A percentile compares a stretch with the other conserved stretches of the same genome.
Evolutionary conservation across 768 basidiomycete genomes (phyloP).

Genomic region (Kwoniella sp.): DNA sequence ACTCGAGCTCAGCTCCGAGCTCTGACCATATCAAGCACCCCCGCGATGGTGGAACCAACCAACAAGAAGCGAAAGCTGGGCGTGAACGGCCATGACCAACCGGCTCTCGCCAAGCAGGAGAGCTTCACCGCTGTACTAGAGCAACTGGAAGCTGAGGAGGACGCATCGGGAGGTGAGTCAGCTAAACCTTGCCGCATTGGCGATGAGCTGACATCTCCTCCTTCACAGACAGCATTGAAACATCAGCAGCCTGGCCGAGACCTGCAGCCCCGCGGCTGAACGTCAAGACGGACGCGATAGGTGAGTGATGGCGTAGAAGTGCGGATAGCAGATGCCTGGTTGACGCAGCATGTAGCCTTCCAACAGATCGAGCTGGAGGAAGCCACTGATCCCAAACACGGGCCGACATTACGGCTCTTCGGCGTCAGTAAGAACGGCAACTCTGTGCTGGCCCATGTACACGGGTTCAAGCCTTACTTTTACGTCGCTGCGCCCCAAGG

Average conservation of each 20-base stretch:
- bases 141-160: constrained; percentile 45
- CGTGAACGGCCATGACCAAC: constrained; percentile 13
- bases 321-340: background rate
- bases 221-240: constrained; percentile 37
- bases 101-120: constrained; percentile 21
- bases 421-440: constrained; percentile 88
- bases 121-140: constrained; percentile 42
- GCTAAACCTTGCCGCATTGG: background rate
- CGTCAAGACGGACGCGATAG: constrained; percentile 62
- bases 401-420: constrained; percentile 64
- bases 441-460: constrained; percentile 79
- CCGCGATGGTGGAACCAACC: constrained; percentile 30
- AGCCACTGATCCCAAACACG: constrained; percentile 56
- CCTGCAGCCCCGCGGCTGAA: constrained; percentile 56
- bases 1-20: no score
- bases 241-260: constrained; percentile 48
- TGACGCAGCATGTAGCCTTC: constrained; percentile 60
- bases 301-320: constrained; percentile 55
- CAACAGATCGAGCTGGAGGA: constrained; percentile 94
- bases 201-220: background rate
- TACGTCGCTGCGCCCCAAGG: constrained; percentile 83
- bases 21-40: no score
- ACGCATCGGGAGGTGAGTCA: constrained; percentile 29
- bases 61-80: constrained; percentile 37
- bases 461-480: constrained; percentile 85